A percentile compares a stretch with the other conserved stretches of the same genome.
These are phyloP conservation scores for Juglanconis sp. DNA, from an alignment of 2,329 filamentous ascomycete genomes.

Conservation along the genomic window DNA sequence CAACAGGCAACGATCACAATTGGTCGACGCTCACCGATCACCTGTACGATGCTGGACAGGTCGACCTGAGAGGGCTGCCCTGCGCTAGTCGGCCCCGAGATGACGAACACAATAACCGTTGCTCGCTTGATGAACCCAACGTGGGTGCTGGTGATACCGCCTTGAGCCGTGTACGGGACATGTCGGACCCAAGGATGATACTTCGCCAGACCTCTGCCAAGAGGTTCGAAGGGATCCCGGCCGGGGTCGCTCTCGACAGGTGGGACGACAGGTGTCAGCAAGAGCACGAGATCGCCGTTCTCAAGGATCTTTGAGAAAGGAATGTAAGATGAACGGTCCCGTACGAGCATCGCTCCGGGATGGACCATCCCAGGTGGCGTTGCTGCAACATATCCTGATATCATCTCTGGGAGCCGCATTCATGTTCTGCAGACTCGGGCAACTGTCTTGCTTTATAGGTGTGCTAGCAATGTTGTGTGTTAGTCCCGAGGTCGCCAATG, in stretches of 20 bases:
- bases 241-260: slow-evolving; percentile 38
- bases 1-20: slow-evolving; percentile 53
- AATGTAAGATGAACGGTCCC: slow-evolving; percentile 44
- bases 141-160: slow-evolving; percentile 63
- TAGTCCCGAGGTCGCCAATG: background rate
- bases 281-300: slow-evolving; percentile 54
- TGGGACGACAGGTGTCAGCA: slow-evolving; percentile 56
- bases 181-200: slow-evolving; percentile 64
- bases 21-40: slow-evolving; percentile 45
- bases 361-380: slow-evolving; percentile 22
- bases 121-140: slow-evolving; percentile 59
- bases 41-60: slow-evolving; percentile 43
- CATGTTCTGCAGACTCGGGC: slow-evolving; percentile 12
- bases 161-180: slow-evolving; percentile 64
- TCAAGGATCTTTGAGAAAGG: slow-evolving; percentile 44
- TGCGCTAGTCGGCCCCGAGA: slow-evolving; percentile 45
- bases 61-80: slow-evolving; percentile 51
- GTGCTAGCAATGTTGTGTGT: slow-evolving; percentile 13
- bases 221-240: slow-evolving; percentile 67
- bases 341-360: slow-evolving; percentile 29
- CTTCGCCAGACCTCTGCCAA: slow-evolving; percentile 61
- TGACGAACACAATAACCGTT: slow-evolving; percentile 58
- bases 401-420: slow-evolving; percentile 18
- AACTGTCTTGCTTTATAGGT: slow-evolving; percentile 2
- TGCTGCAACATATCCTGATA: slow-evolving; percentile 15